A percentile compares a stretch with the other conserved stretches of the same genome.
Evolutionary conservation across 192 early-diverging fungal species (phyloP).

Genomic region (Phlyctochytrium bullatum): DNA sequence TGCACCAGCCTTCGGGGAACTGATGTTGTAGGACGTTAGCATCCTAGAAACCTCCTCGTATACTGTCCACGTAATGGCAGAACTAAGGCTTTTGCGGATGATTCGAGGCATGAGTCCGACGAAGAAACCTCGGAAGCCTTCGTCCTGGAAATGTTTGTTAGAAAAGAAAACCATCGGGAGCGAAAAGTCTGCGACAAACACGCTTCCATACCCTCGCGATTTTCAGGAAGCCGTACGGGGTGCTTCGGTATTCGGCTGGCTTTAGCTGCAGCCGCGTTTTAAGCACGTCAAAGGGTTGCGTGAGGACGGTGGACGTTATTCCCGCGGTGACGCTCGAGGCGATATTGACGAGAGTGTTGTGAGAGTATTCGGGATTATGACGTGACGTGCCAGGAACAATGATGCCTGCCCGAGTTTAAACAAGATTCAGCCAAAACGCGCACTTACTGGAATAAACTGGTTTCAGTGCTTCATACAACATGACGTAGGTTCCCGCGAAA

Average conservation of each 20-base stretch:
- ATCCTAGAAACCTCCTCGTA: slow-evolving; percentile 87
- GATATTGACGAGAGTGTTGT: slow-evolving; percentile 50
- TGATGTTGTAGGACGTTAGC: no score
- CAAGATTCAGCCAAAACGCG: no score
- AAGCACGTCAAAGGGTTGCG: slow-evolving; percentile 92
- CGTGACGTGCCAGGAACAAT: not conserved
- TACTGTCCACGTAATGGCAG: slow-evolving; percentile 87
- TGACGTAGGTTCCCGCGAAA: slow-evolving; percentile 84
- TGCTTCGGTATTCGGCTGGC: slow-evolving; percentile 64
- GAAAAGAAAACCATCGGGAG: no score
- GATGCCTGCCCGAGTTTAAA: no score
- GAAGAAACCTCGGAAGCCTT: slow-evolving; percentile 77
- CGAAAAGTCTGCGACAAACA: no score
- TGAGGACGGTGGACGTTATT: slow-evolving; percentile 70
- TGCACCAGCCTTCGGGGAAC: no score
- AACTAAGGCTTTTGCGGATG: slow-evolving; percentile 76
- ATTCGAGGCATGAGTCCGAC: slow-evolving; percentile 79
- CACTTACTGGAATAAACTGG: slow-evolving; percentile 35
- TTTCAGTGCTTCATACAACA: slow-evolving; percentile 84
- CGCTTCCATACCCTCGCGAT: slow-evolving; percentile 37
- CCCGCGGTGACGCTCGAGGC: slow-evolving; percentile 66
- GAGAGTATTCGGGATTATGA: not conserved
- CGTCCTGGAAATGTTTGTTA: slow-evolving; percentile 55
- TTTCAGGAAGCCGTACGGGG: slow-evolving; percentile 40
- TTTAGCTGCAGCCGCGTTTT: slow-evolving; percentile 92